Conservation (phyloP, 2,329 filamentous ascomycete genomes). For the Coniochaeta sp. region DNA sequence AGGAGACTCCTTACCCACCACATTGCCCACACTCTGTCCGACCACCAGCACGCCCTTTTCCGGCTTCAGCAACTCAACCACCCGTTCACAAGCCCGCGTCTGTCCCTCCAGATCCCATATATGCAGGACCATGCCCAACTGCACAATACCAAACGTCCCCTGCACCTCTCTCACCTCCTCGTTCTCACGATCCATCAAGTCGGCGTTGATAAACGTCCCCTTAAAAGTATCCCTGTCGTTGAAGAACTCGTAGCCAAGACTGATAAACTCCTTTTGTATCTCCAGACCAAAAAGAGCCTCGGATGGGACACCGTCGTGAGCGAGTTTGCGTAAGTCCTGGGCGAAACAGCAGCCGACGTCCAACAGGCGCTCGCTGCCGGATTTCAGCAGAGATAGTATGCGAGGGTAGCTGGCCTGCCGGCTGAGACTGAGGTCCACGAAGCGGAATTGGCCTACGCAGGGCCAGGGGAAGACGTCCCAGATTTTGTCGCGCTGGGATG, state of each 20-base stretch:
- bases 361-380: conserved; percentile 3
- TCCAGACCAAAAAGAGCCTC: conserved; percentile 6
- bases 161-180: background rate
- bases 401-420: conserved; percentile 1
- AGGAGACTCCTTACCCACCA: conserved; percentile 7
- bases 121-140: conserved; percentile 16
- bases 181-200: conserved; percentile 4
- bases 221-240: conserved; percentile 5
- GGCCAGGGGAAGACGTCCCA: conserved; percentile 7
- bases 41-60: conserved; percentile 21
- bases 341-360: conserved; percentile 9
- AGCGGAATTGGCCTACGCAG: conserved; percentile 11
- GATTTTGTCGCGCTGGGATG: conserved; percentile 4
- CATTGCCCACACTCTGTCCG: conserved; percentile 17
- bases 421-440: conserved; percentile 6
- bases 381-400: conserved; percentile 1
- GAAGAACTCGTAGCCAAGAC: conserved; percentile 6
- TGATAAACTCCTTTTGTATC: conserved; percentile 3
- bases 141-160: conserved; percentile 12
- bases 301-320: conserved; percentile 4
- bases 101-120: conserved; percentile 16
- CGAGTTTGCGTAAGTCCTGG: conserved; percentile 10
- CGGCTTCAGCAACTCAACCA: conserved; percentile 16
- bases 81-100: conserved; percentile 11
- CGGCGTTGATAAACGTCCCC: conserved; percentile 5